A percentile compares a stretch with the other conserved stretches of the same genome.
Conservation (phyloP, 164 flowering plant genomes). For the Tetracentron sinense region DNA sequence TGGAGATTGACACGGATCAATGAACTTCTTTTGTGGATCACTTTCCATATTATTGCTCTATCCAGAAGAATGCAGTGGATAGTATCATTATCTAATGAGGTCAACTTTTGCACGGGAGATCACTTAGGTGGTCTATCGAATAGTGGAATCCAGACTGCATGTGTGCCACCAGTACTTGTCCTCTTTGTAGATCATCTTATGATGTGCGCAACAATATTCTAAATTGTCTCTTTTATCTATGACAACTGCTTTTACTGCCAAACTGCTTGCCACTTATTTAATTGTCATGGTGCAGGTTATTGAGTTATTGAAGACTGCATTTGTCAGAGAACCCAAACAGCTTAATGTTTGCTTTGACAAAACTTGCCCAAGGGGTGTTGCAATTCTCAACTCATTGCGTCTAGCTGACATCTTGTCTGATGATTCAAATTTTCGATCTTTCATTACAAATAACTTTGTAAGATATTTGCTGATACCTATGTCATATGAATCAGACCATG, state of each 20-base stretch:
- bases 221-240: slow-evolving; percentile 1
- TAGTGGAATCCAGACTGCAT: not conserved
- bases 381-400: slow-evolving; percentile 91
- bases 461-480: slow-evolving; percentile 26
- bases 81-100: not conserved
- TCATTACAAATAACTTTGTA: slow-evolving; percentile 70
- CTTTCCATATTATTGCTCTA: not conserved
- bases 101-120: not conserved
- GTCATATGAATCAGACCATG: not conserved
- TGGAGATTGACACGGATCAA: too few species aligned
- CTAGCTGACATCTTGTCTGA: slow-evolving; percentile 90
- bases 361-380: slow-evolving; percentile 60
- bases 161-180: not conserved
- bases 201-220: not conserved
- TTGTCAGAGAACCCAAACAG: slow-evolving; percentile 36
- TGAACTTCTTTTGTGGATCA: not conserved
- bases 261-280: slow-evolving; percentile 9
- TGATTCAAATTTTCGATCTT: slow-evolving; percentile 91
- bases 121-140: not conserved
- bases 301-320: slow-evolving; percentile 59
- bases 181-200: not conserved
- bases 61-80: not conserved
- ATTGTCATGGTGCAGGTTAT: slow-evolving; percentile 53
- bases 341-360: slow-evolving; percentile 23
- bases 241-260: slow-evolving; percentile 3